Conservation (phyloP, 257 asterid genomes). For the Nicotiana undulata region DNA sequence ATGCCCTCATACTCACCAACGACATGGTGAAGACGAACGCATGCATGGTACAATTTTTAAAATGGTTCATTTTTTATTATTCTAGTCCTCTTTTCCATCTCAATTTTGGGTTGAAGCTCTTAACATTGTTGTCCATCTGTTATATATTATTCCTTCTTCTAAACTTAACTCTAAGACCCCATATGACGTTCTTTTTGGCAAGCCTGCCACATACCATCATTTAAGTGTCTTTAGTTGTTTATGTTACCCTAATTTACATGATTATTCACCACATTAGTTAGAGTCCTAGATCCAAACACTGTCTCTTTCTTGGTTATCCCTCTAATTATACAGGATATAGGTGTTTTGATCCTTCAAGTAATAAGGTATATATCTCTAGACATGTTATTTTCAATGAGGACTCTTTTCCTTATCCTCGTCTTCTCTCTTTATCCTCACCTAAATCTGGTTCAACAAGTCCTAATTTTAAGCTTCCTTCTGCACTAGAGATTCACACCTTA, state of each 20-base stretch:
- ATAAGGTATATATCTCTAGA: not conserved
- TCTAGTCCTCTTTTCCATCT: not conserved
- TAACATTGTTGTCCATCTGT: not conserved
- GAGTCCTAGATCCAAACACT: no score
- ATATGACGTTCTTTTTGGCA: not conserved
- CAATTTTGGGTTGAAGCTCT: not conserved
- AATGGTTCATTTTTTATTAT: no score
- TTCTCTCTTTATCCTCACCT: not conserved
- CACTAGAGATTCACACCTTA: not conserved
- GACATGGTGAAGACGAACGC: not conserved
- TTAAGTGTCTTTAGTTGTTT: not conserved
- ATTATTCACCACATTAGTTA: not conserved
- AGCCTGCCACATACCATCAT: not conserved
- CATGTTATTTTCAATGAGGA: not conserved
- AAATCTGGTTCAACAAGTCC: not conserved
- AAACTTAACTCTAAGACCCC: not conserved
- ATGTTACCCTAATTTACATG: not conserved
- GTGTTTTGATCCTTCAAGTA: not conserved
- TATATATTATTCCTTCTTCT: not conserved
- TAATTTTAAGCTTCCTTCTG: not conserved
- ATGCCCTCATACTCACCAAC: not conserved
- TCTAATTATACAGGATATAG: not conserved
- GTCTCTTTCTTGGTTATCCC: not conserved
- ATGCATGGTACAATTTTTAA: no score
- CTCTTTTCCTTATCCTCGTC: not conserved